These are phyloP conservation scores for Euryodendron excelsum DNA, from an alignment of 148 eudicot species.

Conservation along the genomic window DNA sequence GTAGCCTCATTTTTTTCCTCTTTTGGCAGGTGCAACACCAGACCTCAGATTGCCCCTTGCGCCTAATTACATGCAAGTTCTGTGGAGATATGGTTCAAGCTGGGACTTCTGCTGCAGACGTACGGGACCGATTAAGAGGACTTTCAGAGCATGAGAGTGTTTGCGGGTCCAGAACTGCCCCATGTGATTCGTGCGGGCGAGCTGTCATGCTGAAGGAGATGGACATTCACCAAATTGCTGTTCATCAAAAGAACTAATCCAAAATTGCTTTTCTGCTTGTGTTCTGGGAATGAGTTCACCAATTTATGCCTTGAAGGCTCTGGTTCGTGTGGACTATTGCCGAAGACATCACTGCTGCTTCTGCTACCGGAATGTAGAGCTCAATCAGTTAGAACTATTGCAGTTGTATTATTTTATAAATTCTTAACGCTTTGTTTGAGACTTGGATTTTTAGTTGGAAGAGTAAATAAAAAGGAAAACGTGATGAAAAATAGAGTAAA, in stretches of 20 bases:
- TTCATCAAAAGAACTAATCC: slow-evolving; percentile 65
- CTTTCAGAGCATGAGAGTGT: slow-evolving; percentile 81
- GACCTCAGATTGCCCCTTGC: slow-evolving; percentile 65
- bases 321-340: too few species aligned
- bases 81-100: slow-evolving; percentile 94
- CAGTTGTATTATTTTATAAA: too few species aligned
- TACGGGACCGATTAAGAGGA: slow-evolving; percentile 70
- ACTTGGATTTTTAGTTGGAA: too few species aligned
- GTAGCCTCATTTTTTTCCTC: background rate
- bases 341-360: too few species aligned
- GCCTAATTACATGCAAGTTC: slow-evolving; percentile 77
- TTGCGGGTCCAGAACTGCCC: slow-evolving; percentile 91
- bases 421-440: too few species aligned
- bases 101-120: slow-evolving; percentile 64
- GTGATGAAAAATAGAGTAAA: too few species aligned
- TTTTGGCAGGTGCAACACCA: slow-evolving; percentile 74
- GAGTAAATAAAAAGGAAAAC: too few species aligned
- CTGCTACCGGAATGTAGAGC: too few species aligned
- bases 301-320: too few species aligned
- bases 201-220: slow-evolving; percentile 92
- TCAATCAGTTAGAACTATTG: too few species aligned
- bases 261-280: background rate
- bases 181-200: slow-evolving; percentile 91
- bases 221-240: slow-evolving; percentile 90
- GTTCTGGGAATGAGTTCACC: too few species aligned